phyloP scores from a whole-genome alignment of 129 eudicot species.

The Artemisia argyi region DNA sequence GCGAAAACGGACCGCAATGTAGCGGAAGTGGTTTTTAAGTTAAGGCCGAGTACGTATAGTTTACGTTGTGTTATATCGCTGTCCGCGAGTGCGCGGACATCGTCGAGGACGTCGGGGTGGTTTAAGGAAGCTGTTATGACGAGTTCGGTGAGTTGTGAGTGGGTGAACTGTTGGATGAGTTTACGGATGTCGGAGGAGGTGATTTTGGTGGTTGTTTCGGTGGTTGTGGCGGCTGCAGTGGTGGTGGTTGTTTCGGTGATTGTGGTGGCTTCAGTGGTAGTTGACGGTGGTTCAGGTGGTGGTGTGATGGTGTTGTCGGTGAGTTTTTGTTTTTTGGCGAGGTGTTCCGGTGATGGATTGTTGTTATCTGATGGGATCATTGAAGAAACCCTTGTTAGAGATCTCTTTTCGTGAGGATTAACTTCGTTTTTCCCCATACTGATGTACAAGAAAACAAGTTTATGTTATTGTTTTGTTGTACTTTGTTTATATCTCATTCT shows the following conservation, averaged over 20 bases:
- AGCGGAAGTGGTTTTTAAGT: conserved; percentile 67
- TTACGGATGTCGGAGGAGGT: conserved; percentile 42
- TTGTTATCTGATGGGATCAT: too few species aligned
- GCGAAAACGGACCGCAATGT: conserved; percentile 48
- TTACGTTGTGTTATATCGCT: conserved; percentile 48
- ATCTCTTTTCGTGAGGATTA: too few species aligned
- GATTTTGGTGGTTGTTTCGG: background rate
- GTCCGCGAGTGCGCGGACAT: conserved; percentile 59
- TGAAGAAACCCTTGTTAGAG: too few species aligned
- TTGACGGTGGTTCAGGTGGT: too few species aligned
- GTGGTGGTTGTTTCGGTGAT: conserved; percentile 2
- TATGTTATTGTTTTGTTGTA: too few species aligned
- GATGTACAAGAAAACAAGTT: too few species aligned
- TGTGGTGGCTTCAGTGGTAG: too few species aligned
- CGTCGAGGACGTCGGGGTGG: conserved; percentile 57
- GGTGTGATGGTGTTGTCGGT: too few species aligned
- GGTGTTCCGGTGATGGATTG: too few species aligned
- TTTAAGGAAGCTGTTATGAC: conserved; percentile 45
- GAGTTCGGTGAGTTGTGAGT: conserved; percentile 48
- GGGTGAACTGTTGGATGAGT: conserved; percentile 50
- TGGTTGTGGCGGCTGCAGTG: background rate
- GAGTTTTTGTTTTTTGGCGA: too few species aligned
- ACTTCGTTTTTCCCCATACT: too few species aligned
- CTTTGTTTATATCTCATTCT: too few species aligned
- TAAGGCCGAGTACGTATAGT: conserved; percentile 73